phyloP scores from a whole-genome alignment of 2,329 filamentous ascomycete species.

The Hirsutella thompsonii region DNA sequence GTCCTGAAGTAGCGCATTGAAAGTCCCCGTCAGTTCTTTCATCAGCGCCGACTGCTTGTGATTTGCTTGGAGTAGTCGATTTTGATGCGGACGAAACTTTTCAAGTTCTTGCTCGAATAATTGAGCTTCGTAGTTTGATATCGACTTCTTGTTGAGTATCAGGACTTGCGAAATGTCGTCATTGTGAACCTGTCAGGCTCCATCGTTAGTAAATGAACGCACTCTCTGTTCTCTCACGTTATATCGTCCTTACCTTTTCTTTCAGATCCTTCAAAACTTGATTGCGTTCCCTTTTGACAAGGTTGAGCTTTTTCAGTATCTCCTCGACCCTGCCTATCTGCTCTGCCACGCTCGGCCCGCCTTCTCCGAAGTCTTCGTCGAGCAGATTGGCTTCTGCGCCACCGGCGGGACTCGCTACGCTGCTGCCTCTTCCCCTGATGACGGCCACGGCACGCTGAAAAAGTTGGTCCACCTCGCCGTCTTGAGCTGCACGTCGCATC shows the following conservation, averaged over 20 bases:
- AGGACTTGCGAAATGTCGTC: conserved; percentile 97
- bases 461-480: conserved; percentile 73
- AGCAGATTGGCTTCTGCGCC: conserved; percentile 62
- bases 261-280: conserved; percentile 95
- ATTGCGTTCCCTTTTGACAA: conserved; percentile 82
- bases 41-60: conserved; percentile 91
- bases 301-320: conserved; percentile 76
- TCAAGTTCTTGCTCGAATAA: conserved; percentile 95
- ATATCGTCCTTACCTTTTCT: conserved; percentile 60
- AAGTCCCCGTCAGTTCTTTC: conserved; percentile 83
- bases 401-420: conserved; percentile 44
- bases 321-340: conserved; percentile 86
- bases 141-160: conserved; percentile 95
- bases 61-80: conserved; percentile 77
- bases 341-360: conserved; percentile 66
- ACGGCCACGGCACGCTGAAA: conserved; percentile 82
- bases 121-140: conserved; percentile 81
- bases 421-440: conserved; percentile 52
- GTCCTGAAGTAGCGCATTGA: conserved; percentile 82
- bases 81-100: conserved; percentile 91
- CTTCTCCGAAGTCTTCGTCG: conserved; percentile 85
- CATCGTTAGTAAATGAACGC: conserved; percentile 8
- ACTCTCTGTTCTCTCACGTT: neutral
- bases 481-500: conserved; percentile 81
- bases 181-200: conserved; percentile 63